Evolutionary conservation across 164 flowering plant species (phyloP), one percentile per base, ranked within the genome.

Genomic region (Chimonanthus salicifolius): DNA sequence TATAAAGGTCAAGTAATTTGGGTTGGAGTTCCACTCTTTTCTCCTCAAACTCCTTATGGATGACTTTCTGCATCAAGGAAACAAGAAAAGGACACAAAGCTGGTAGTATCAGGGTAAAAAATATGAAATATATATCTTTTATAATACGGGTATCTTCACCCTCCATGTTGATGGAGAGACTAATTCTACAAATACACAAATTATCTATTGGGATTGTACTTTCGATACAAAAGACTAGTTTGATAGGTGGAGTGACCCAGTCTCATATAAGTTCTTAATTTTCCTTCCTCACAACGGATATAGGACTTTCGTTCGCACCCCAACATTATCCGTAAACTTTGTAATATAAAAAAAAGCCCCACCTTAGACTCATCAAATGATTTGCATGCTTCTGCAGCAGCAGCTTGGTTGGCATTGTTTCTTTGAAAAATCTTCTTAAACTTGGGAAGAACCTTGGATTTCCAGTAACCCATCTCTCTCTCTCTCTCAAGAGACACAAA

Each of bases 341-440:
- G 33, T 33, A 0, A 33, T 33, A 33, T 33, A 33, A 33, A 66
- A 44, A n/a, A 3, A 70, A 62, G 58, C n/a, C 3, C 6, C 50
- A 92, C 98, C 92, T 90, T 93, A 15, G 94, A 83, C 3, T 82
- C 94, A 72, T 90, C 91, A 74, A 93, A 91, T 71, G 88, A 77
- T 77, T 88, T 89, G 90, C 74, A 72, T 67, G 94, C 97, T 76
- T 93, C 97, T 73, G 88, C 83, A 65, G 89, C 98, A 71, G 90
- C 93, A 49, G 87, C 74, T 76, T 94, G 91, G 82, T 90, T 91
- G 21, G 82, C 48, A 51, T 72, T 69, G 50, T 82, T 79, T 66
- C 81, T 88, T 47, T 89, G 93, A 74, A 91, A 91, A 62, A 87
- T 85, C 86, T 91, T 90, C 89, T 89, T 90, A 75, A 94, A 75